Evolutionary conservation across 441 rosid genomes (phyloP).

Genomic region (Adansonia grandidieri): DNA sequence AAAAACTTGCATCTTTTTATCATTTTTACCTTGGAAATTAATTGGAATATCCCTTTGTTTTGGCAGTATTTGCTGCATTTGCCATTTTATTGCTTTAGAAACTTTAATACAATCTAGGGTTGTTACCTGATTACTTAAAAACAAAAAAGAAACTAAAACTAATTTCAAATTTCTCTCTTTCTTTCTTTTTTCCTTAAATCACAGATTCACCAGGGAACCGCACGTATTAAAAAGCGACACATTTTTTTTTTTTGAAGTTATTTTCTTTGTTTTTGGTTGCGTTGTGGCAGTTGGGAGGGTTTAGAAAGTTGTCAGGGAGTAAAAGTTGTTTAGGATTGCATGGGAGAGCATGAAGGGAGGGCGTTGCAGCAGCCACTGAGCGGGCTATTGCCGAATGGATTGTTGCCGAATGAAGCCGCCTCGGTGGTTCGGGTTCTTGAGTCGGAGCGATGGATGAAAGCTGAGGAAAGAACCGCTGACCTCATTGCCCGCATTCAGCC

Average conservation of each 20-base stretch:
- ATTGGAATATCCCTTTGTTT: not conserved
- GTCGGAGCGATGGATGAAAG: conserved; percentile 75
- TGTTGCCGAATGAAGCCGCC: conserved; percentile 75
- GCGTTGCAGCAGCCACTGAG: conserved; percentile 54
- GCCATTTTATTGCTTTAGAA: conserved; percentile 3
- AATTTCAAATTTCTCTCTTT: conserved; percentile 2
- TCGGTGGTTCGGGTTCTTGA: conserved; percentile 67
- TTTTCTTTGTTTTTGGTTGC: not conserved
- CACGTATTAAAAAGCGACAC: not conserved
- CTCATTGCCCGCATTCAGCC: conserved; percentile 91
- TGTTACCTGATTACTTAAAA: conserved; percentile 2
- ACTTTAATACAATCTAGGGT: not conserved
- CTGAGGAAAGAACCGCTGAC: conserved; percentile 83
- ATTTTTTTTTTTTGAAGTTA: not conserved
- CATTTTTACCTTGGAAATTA: not conserved
- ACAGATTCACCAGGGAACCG: not conserved
- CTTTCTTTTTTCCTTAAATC: not conserved
- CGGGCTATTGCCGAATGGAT: conserved; percentile 72
- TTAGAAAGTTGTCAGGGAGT: conserved; percentile 21
- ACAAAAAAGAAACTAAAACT: not conserved
- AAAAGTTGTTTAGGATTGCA: conserved; percentile 49
- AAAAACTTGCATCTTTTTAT: not conserved
- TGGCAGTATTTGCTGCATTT: conserved; percentile 10
- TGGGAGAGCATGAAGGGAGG: conserved; percentile 87
- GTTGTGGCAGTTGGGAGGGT: not conserved